Evolutionary conservation across 2,329 filamentous ascomycete species (phyloP).

Genomic region (Ascochyta koolunga): DNA sequence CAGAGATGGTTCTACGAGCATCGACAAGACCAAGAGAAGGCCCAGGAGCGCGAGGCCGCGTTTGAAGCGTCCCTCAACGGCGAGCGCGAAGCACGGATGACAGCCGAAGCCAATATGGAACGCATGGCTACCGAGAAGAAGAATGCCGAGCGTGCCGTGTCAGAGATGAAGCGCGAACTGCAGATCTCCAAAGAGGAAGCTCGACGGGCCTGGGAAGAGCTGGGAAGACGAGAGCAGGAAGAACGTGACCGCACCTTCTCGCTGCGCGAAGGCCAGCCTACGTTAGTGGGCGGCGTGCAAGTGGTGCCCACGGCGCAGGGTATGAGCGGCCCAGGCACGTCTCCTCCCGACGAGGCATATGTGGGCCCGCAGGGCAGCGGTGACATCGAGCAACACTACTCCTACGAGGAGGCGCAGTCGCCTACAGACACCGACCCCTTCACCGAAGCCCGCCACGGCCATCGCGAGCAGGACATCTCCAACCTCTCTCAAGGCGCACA

Average conservation of each 20-base stretch:
- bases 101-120: slow-evolving; percentile 70
- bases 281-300: slow-evolving; percentile 88
- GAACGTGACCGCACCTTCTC: slow-evolving; percentile 85
- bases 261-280: slow-evolving; percentile 86
- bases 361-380: slow-evolving; percentile 40
- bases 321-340: slow-evolving; percentile 48
- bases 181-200: slow-evolving; percentile 96
- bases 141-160: slow-evolving; percentile 76
- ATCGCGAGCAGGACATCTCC: slow-evolving; percentile 40
- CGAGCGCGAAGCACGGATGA: slow-evolving; percentile 72
- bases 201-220: slow-evolving; percentile 93
- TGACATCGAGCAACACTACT: slow-evolving; percentile 53
- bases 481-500: slow-evolving; percentile 44
- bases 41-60: slow-evolving; percentile 80
- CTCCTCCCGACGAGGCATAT: slow-evolving; percentile 44
- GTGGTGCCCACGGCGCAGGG: slow-evolving; percentile 90
- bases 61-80: slow-evolving; percentile 76
- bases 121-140: slow-evolving; percentile 71
- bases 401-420: slow-evolving; percentile 57
- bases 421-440: slow-evolving; percentile 69
- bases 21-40: slow-evolving; percentile 81
- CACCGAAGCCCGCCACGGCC: slow-evolving; percentile 53
- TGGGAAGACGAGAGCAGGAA: slow-evolving; percentile 90
- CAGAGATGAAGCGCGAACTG: slow-evolving; percentile 90
- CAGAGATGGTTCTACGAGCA: slow-evolving; percentile 99